Conservation (phyloP, 352 stramenopile species). For the Phytophthora fragariaefolia region DNA sequence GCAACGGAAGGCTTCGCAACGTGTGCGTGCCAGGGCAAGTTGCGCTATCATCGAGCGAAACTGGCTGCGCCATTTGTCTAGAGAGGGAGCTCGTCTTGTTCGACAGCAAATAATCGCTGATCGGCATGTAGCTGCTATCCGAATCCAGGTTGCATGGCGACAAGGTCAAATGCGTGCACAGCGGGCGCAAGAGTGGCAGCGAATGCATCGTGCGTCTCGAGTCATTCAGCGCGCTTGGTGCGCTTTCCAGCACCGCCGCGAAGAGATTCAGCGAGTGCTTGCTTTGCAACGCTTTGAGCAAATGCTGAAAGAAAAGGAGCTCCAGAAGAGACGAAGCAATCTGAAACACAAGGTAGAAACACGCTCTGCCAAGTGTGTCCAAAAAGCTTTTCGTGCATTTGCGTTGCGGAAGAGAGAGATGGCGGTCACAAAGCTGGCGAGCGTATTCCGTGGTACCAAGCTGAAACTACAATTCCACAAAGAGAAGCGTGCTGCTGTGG, state of each 20-base stretch:
- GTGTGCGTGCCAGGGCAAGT: slow-evolving; percentile 36
- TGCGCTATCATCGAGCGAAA: slow-evolving; percentile 48
- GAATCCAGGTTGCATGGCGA: slow-evolving; percentile 47
- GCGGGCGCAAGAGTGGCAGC: slow-evolving; percentile 27
- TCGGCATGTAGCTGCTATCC: slow-evolving; percentile 29
- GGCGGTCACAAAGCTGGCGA: slow-evolving; percentile 44
- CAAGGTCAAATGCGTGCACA: neutral
- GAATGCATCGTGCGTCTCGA: slow-evolving; percentile 19
- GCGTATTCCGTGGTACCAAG: slow-evolving; percentile 32
- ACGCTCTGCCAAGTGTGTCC: slow-evolving; percentile 37
- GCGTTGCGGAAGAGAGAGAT: slow-evolving; percentile 17
- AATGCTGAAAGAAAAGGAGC: slow-evolving; percentile 42
- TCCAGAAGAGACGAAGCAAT: slow-evolving; percentile 20
- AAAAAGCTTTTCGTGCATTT: slow-evolving; percentile 41
- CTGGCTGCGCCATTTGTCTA: slow-evolving; percentile 48
- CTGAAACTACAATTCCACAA: slow-evolving; percentile 33
- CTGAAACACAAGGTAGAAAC: slow-evolving; percentile 42
- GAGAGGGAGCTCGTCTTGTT: slow-evolving; percentile 38
- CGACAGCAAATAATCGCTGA: slow-evolving; percentile 45
- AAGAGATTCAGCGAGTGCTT: slow-evolving; percentile 32
- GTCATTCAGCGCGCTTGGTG: slow-evolving; percentile 38
- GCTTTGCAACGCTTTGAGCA: slow-evolving; percentile 47
- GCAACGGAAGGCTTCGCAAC: slow-evolving; percentile 32
- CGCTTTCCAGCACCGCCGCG: slow-evolving; percentile 12
- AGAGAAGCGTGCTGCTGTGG: slow-evolving; percentile 24